These are phyloP conservation scores for Xerophyta viscosa DNA, from an alignment of 106 monocot species.

Conservation along the genomic window DNA sequence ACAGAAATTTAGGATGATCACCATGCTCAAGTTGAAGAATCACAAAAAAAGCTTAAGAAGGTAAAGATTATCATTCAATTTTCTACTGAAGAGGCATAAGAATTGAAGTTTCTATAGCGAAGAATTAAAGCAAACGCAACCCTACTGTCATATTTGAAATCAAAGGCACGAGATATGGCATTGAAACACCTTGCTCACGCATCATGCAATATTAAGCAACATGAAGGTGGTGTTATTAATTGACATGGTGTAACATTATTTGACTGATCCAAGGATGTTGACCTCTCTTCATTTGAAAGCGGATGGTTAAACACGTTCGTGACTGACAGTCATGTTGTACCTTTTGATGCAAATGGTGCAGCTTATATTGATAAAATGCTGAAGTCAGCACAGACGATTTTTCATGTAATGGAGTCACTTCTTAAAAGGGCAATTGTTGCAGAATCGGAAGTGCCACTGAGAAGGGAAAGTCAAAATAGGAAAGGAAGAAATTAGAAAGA, in stretches of 20 bases:
- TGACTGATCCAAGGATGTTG: slow-evolving; percentile 50
- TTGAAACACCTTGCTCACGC: slow-evolving; percentile 43
- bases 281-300: slow-evolving; percentile 36
- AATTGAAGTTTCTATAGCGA: slow-evolving; percentile 50
- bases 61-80: slow-evolving; percentile 42
- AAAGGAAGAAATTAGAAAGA: slow-evolving; percentile 66
- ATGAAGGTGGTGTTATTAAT: slow-evolving; percentile 46
- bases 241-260: slow-evolving; percentile 37
- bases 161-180: slow-evolving; percentile 64
- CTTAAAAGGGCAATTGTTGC: slow-evolving; percentile 67
- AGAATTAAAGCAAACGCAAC: slow-evolving; percentile 66
- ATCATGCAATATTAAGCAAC: slow-evolving; percentile 58
- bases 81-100: slow-evolving; percentile 44
- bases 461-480: slow-evolving; percentile 66
- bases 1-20: slow-evolving; percentile 40
- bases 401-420: slow-evolving; percentile 77
- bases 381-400: slow-evolving; percentile 50
- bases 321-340: slow-evolving; percentile 7
- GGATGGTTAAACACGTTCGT: slow-evolving; percentile 15
- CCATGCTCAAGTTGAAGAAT: slow-evolving; percentile 47
- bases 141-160: slow-evolving; percentile 71
- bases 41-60: slow-evolving; percentile 50
- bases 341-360: slow-evolving; percentile 42
- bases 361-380: slow-evolving; percentile 52
- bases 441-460: slow-evolving; percentile 62